Evolutionary conservation across 345 rosid genomes (phyloP), one percentile per base, ranked within the genome.

Genomic region (Salix dunnii): DNA sequence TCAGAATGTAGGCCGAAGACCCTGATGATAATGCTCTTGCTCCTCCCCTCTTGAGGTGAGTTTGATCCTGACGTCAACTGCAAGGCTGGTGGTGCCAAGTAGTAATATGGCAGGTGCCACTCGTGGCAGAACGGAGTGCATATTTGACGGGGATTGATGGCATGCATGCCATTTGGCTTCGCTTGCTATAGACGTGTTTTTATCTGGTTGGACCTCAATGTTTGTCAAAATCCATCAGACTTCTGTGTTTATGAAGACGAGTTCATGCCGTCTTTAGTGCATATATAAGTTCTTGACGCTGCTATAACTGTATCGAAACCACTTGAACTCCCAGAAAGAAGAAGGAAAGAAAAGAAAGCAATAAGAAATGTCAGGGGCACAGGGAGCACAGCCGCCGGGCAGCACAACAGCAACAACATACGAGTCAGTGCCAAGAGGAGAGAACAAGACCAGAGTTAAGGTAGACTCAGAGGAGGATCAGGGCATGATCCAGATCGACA

Each of bases 381-480:
- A 88, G 67, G 91, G 90, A 75, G 90, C 93, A 42, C 82, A 79
- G 72, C 93, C 88, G 5, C 83, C 79, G 72, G 90, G 84, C 18
- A 83, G 87, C n/a, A 78, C 18, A 83, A 87, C 89, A 40, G 85
- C 87, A 10, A 90, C 90, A 14, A 76, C 79, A 10, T 83, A 87
- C 63, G 84, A 77, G 78, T 85, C 88, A 6, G 88, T 87, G 35
- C 79, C 69, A 31, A 87, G 83, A 78, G 92, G 87, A 74, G 82
- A 85, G 81, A 89, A 87, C 82, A 84, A 71, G 79, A 87, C 89
- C 5, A 86, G 74, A 84, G 76, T 76, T 4, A 80, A 77, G 21
- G 38, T 90, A 7, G 74, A 71, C 27, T 81, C 88, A 3, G 68
- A 42, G 77, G 89, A 87, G 72, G 89, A 87, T 7, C 70, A 87